Base-by-base conservation (phyloP, 768 basidiomycete genomes). In the Boletus vinaceobasis region DNA sequence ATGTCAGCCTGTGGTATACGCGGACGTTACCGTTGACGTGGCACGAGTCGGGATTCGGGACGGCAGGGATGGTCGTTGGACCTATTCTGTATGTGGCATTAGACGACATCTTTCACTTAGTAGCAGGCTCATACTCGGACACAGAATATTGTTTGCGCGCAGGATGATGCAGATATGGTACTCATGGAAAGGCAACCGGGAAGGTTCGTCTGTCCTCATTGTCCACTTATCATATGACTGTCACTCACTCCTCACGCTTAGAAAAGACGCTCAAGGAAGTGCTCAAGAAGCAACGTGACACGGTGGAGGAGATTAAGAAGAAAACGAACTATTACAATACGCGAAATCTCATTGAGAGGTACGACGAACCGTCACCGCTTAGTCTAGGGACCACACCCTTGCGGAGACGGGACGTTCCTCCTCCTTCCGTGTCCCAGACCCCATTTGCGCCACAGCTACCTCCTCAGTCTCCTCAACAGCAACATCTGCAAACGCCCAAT, bases 291-390 rank as follows among this genome's bases (percentile, higher is more conserved):
- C 93, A 95, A 58, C 86, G 90, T 19, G 77, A 79, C 23, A 93
- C 90, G 65, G 82, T 99, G 36, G 93, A 96, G 59, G 95, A 97
- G 61, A 91, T 98, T 61, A 99, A 99, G 79, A 93, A 93, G 76
- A 93, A 90, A 69, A 98, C 95, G 2, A 96, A 98, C 62, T 99
- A 91, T 71, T 92, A 99, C 67, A 84, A 83, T 11, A 99, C 94
- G 29, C 86, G 90, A 49, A 91, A 88, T 62, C 78, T 99, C 43
- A 77, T 99, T 17, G 93, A 96, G 67, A 84, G 85, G 53, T 98
- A 97, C 63, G 96, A 96, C 59, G 90, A 89, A 36, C 64, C 73
- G 6, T 55, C 73, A 17, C 66, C 78, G 3, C 56, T 67, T 1
- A 69, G 62, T 26, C 49, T 62, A 50, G 52, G 37, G 29, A 43